Base-by-base conservation (phyloP, 768 basidiomycete species). In the Mycena indigotica region DNA sequence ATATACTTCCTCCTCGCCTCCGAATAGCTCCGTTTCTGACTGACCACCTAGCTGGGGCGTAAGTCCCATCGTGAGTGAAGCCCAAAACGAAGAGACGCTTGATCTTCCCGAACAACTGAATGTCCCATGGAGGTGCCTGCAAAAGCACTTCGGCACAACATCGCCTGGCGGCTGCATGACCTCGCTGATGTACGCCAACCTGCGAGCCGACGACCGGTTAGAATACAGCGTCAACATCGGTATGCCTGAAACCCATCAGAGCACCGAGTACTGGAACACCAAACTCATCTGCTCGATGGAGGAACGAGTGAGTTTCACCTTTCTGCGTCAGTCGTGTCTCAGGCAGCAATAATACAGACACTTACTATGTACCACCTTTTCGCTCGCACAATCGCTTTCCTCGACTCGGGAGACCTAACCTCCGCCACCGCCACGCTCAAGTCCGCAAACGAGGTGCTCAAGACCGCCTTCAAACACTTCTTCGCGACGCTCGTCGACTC, bases 81-180 rank as follows among this genome's bases (percentile, higher is more conserved):
- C 65, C 2, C 65, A 66, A 44, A 56, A 46, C 28, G 65, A 66
- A 35, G 30, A 56, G n/a, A 56, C 58, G 3, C 23, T 66, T n/a
- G 58, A 63, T 17, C 61, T 66, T 38, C 65, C 65, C n/a, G 46
- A 44, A 19, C 45, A 65, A 26, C 54, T 66, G 5, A 57, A 66
- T n/a, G 2, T 64, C 2, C 61, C 63, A 1, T 66, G 63, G 65
- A 41, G 25, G 10, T 60, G 45, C 39, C 53, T 66, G 5, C 58
- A 57, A 35, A 61, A 35, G 1, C 65, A 64, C 45, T 60, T 64
- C 24, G 63, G 61, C 13, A 55, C 55, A 3, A 65, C 65, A 6
- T 66, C 65, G 4, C 63, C 65, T 1, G 50, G 65, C 23, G 63
- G 63, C 57, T 60, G 63, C 50, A 61, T 66, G 53, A 62, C 65